phyloP scores from a whole-genome alignment of 2,329 filamentous ascomycete species.

The Chalara sp. region DNA sequence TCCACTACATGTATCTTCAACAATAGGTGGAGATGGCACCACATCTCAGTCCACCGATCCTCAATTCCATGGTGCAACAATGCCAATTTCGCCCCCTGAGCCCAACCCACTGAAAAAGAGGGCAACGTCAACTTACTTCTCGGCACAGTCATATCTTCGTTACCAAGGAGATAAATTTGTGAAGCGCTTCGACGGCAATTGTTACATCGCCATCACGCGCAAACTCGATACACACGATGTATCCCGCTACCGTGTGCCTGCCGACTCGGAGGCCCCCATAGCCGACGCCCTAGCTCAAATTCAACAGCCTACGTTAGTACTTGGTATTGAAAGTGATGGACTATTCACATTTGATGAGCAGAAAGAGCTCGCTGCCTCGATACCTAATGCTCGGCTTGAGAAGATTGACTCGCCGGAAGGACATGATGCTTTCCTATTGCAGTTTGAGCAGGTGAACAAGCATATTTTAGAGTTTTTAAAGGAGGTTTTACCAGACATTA shows the following conservation, averaged over 20 bases:
- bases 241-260: conserved; percentile 60
- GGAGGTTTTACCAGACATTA: conserved; percentile 80
- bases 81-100: conserved; percentile 36
- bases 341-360: conserved; percentile 97
- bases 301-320: conserved; percentile 80
- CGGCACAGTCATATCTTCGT: conserved; percentile 91
- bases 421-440: conserved; percentile 90
- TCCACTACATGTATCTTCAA: conserved; percentile 6
- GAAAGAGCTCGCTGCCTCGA: conserved; percentile 77
- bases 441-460: conserved; percentile 94
- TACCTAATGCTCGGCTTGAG: conserved; percentile 70
- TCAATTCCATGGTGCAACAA: conserved; percentile 63
- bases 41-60: conserved; percentile 48
- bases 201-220: conserved; percentile 96
- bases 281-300: conserved; percentile 73
- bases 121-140: conserved; percentile 79
- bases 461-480: conserved; percentile 80
- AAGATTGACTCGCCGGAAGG: conserved; percentile 92
- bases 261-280: conserved; percentile 39
- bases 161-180: conserved; percentile 98
- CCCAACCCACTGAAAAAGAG: conserved; percentile 22
- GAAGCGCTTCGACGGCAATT: conserved; percentile 94
- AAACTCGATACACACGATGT: conserved; percentile 98
- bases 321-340: conserved; percentile 93
- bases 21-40: conserved; percentile 15